These are phyloP conservation scores for Rusavskia elegans DNA, from an alignment of 495 filamentous ascomycete genomes.

Conservation along the genomic window DNA sequence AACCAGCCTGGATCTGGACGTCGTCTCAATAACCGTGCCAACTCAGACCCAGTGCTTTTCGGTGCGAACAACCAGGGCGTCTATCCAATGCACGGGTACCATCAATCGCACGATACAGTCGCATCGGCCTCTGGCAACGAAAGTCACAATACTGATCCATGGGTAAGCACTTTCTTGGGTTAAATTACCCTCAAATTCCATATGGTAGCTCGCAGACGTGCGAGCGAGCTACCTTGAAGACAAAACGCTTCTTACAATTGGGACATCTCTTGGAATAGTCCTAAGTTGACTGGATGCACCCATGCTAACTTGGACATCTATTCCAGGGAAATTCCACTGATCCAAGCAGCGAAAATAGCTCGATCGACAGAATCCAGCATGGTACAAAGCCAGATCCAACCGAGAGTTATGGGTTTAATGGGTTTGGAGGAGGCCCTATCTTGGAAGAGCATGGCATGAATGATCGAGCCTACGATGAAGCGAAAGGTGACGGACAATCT, in stretches of 20 bases:
- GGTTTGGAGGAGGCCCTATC: conserved; percentile 29
- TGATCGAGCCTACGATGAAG: conserved; percentile 10
- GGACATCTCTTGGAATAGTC: no score
- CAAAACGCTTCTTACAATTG: no score
- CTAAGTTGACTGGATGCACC: no score
- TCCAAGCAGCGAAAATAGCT: conserved; percentile 83
- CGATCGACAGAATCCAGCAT: conserved; percentile 55
- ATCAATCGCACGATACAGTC: conserved; percentile 70
- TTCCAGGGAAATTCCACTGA: conserved; percentile 58
- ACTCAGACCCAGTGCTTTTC: conserved; percentile 26
- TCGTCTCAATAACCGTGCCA: conserved; percentile 33
- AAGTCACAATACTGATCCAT: conserved; percentile 49
- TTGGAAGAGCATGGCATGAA: conserved; percentile 21
- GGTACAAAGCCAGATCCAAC: conserved; percentile 36
- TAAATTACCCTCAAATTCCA: no score
- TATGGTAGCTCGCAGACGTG: no score
- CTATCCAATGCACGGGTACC: conserved; percentile 52
- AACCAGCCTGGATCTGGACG: conserved; percentile 21
- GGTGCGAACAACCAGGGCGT: conserved; percentile 28
- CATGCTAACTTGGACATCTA: no score
- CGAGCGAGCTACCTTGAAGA: no score
- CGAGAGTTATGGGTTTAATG: conserved; percentile 39
- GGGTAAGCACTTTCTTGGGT: conserved; percentile 5
- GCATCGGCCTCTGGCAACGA: conserved; percentile 56
- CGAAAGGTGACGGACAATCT: conserved; percentile 10